These are phyloP conservation scores for Apiotrichum akiyoshidainum DNA, from an alignment of 1,284 basidiomycete genomes.

Conservation along the genomic window DNA sequence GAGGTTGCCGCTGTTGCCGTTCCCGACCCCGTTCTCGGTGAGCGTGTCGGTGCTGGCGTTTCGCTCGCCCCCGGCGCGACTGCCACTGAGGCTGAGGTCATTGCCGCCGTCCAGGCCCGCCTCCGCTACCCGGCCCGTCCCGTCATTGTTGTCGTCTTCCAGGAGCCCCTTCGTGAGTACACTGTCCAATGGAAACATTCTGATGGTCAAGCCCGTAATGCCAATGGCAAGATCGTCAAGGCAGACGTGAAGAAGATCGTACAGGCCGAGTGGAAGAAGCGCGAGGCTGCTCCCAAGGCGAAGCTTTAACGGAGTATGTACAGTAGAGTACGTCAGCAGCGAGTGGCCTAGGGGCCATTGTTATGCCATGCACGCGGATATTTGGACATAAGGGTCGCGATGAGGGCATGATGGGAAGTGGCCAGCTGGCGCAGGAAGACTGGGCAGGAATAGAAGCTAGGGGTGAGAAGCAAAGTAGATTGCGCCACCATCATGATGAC, in stretches of 20 bases:
- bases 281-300: conserved; percentile 2
- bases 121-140: conserved; percentile 19
- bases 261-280: conserved; percentile 3
- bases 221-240: conserved; percentile 22
- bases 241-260: conserved; percentile 17
- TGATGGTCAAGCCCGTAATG: conserved; percentile 16
- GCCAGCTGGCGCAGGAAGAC: too few relatives aligned
- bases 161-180: conserved; percentile 17
- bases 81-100: conserved; percentile 9
- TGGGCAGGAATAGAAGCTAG: too few relatives aligned
- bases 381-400: not conserved
- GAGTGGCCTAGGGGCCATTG: too few relatives aligned
- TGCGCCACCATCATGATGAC: too few relatives aligned
- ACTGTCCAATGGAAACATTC: not conserved
- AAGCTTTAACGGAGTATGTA: conserved; percentile 3
- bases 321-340: not conserved
- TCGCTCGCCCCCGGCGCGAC: conserved; percentile 22
- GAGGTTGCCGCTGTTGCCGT: conserved; percentile 42
- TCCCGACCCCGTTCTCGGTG: conserved; percentile 37
- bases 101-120: conserved; percentile 9
- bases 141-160: conserved; percentile 13
- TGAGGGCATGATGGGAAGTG: too few relatives aligned
- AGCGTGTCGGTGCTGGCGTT: conserved; percentile 40
- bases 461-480: too few relatives aligned
- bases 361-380: not conserved